Evolutionary conservation across 2,329 filamentous ascomycete species (phyloP).

Genomic region (Sordariomycetes sp.): DNA sequence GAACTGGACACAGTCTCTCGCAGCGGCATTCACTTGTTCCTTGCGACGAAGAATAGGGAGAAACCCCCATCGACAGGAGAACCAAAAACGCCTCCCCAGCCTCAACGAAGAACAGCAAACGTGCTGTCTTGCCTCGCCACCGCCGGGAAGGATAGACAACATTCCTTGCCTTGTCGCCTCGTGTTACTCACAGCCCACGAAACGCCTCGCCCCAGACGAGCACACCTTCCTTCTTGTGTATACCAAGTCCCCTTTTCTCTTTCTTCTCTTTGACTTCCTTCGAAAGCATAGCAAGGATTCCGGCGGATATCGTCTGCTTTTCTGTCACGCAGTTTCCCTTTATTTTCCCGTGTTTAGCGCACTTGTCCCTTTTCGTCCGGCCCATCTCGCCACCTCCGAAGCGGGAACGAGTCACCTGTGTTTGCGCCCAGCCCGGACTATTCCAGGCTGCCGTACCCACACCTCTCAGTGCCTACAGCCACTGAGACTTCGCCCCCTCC

Average conservation of each 20-base stretch:
- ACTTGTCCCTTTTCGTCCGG: not conserved
- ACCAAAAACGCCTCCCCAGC: not conserved
- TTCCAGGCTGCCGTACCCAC: slow-evolving; percentile 2
- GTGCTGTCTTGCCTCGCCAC: not conserved
- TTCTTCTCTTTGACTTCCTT: not conserved
- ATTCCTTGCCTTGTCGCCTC: not conserved
- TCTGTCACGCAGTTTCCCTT: not conserved
- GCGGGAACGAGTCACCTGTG: slow-evolving; percentile 1
- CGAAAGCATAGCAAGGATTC: not conserved
- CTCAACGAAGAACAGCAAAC: slow-evolving; percentile 1
- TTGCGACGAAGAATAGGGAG: slow-evolving; percentile 1
- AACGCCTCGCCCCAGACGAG: not conserved
- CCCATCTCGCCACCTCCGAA: not conserved
- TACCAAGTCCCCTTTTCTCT: not conserved
- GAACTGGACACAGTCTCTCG: not conserved
- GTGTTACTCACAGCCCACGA: not conserved
- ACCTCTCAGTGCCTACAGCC: not conserved
- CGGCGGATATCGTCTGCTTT: not conserved
- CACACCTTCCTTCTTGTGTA: not conserved
- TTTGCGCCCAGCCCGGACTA: not conserved
- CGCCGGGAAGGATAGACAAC: not conserved
- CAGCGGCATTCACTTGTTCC: slow-evolving; percentile 8
- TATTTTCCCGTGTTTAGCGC: not conserved
- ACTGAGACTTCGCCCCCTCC: not conserved
- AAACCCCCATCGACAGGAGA: not conserved